Evolutionary conservation across 192 early-diverging fungal genomes (phyloP), one percentile per base, ranked within the genome.

Genomic region (Geranomyces michiganensis): DNA sequence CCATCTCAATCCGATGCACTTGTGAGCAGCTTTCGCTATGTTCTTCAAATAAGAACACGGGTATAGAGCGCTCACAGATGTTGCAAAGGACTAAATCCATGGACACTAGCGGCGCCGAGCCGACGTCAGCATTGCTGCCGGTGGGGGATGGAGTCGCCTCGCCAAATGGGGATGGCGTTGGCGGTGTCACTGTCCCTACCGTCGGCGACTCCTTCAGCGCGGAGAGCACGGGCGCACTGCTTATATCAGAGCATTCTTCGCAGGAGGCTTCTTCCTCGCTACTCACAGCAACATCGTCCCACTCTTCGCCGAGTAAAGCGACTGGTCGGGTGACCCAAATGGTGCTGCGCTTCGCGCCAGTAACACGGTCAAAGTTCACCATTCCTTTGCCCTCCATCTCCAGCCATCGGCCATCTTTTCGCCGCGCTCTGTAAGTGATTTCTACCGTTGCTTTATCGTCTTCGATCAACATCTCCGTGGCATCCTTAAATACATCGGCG

Each of bases 361-460:
- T 87, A 0, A 79, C 79, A 30, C 89, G 78, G 73, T 94, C 88
- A 56, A 90, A 87, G 71, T 89, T 88, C 14, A 93, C 65, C 90
- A 94, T 93, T 19, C 93, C 93, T 65, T 93, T 90, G n/a, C 89
- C 92, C 75, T 92, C 88, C 82, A 94, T 91, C 45, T 89, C 84
- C 48, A 92, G 68, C 73, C 76, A 84, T 47, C 65, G 73, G 29
- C 82, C 85, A 78, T 82, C 85, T 63, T 65, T 79, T 68, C 76
- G 80, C 62, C 59, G 70, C 33, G 78, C 82, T 55, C 77, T 76
- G 67, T 90, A 93, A 0, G 72, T 80, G 4, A 94, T 78, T 61
- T 93, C 92, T 24, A 92, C 73, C 0, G 91, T 88, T 17, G 80
- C 77, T 7, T 79, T 79, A 30, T 90, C 85, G 51, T 90, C 84